Percentiles rank a stretch among this genome's conserved stretches.
phyloP scores from a whole-genome alignment of 805 yeast species.

The Torulaspora quercuum region DNA sequence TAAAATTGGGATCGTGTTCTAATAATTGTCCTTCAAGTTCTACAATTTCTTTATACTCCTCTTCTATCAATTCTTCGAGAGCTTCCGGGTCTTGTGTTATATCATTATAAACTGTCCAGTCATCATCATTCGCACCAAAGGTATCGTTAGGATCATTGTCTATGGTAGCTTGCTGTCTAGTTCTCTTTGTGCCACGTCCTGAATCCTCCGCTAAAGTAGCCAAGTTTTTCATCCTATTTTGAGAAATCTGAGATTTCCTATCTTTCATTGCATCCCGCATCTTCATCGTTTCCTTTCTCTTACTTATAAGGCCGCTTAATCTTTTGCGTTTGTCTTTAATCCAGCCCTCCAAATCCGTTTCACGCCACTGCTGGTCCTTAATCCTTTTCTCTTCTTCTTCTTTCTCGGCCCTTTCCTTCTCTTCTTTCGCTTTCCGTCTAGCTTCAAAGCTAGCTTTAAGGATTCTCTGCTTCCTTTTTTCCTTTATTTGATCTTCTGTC shows the following conservation, averaged over 20 bases:
- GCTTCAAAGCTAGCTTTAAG: conserved; percentile 88
- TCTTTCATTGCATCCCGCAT: conserved; percentile 75
- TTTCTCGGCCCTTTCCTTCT: conserved; percentile 63
- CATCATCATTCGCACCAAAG: conserved; percentile 93
- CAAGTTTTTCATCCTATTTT: conserved; percentile 84
- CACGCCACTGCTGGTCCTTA: conserved; percentile 77
- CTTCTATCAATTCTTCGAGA: conserved; percentile 70
- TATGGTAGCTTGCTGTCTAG: conserved; percentile 59
- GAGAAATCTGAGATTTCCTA: conserved; percentile 88
- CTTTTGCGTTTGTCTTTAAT: conserved; percentile 61
- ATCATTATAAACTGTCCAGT: conserved; percentile 88
- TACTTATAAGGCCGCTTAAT: conserved; percentile 56
- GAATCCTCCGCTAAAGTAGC: conserved; percentile 79
- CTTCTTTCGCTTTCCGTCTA: conserved; percentile 73
- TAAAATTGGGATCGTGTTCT: conserved; percentile 80
- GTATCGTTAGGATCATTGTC: conserved; percentile 92
- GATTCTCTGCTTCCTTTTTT: conserved; percentile 78
- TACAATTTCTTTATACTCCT: conserved; percentile 56
- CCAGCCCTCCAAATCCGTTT: conserved; percentile 74
- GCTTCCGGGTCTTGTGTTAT: conserved; percentile 66
- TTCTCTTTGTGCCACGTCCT: conserved; percentile 45
- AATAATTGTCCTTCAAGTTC: conserved; percentile 71
- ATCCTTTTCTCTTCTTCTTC: conserved; percentile 56
- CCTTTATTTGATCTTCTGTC: conserved; percentile 74
- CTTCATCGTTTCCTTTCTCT: conserved; percentile 63